Percentiles rank a stretch among this genome's conserved stretches.
Evolutionary conservation across 176 grass and related monocot species (phyloP).

Genomic region (Eragrostis nindensis): DNA sequence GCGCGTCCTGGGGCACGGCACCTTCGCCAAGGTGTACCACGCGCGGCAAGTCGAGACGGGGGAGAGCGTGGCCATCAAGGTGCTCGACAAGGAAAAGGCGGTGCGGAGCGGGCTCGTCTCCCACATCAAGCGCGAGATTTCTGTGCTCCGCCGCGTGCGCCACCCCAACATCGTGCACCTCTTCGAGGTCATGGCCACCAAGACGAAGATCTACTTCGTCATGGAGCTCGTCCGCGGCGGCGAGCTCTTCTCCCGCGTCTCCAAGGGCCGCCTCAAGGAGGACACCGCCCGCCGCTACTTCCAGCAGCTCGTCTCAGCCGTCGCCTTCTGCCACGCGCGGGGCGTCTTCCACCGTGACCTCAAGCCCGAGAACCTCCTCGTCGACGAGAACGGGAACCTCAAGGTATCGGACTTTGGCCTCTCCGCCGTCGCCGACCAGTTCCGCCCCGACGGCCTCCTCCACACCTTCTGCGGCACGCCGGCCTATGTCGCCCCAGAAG

Average conservation of each 20-base stretch:
- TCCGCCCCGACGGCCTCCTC: slow-evolving; percentile 69
- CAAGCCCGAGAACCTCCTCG: slow-evolving; percentile 96
- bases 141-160: slow-evolving; percentile 89
- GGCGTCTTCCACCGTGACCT: slow-evolving; percentile 97
- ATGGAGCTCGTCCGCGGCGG: slow-evolving; percentile 95
- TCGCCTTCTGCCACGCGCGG: slow-evolving; percentile 88
- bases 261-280: slow-evolving; percentile 97
- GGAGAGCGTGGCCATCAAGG: slow-evolving; percentile 86
- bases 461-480: slow-evolving; percentile 99
- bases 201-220: slow-evolving; percentile 99
- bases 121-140: slow-evolving; percentile 98
- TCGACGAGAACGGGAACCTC: slow-evolving; percentile 75
- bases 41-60: slow-evolving; percentile 57
- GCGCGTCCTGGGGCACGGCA: slow-evolving; percentile 74
- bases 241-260: slow-evolving; percentile 86
- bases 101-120: slow-evolving; percentile 62
- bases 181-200: slow-evolving; percentile 97
- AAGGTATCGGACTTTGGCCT: slow-evolving; percentile 98
- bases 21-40: slow-evolving; percentile 95
- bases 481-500: slow-evolving; percentile 90
- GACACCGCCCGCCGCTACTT: slow-evolving; percentile 88
- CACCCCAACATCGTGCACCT: slow-evolving; percentile 96
- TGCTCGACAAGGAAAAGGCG: slow-evolving; percentile 89
- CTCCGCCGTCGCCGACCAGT: slow-evolving; percentile 83
- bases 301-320: slow-evolving; percentile 90